Evolutionary conservation across 2,329 filamentous ascomycete genomes (phyloP).

Genomic region (Cryphonectria parasitica): DNA sequence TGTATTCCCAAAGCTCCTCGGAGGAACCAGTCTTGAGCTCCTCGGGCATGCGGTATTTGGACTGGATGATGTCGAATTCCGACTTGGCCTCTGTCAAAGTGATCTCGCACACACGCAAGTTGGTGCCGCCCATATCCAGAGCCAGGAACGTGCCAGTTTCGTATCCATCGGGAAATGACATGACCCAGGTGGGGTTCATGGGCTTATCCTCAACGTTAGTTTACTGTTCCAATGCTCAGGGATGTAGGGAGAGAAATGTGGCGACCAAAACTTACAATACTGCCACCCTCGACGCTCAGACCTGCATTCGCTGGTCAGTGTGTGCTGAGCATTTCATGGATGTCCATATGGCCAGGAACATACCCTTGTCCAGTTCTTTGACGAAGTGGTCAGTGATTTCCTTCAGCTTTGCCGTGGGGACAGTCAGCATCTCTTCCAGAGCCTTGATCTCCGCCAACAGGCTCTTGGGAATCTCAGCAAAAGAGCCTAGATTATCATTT

Average conservation of each 20-base stretch:
- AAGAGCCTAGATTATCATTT: slow-evolving; percentile 66
- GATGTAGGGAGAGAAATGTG: no score
- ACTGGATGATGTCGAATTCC: slow-evolving; percentile 93
- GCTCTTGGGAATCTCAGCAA: slow-evolving; percentile 87
- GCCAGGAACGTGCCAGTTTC: slow-evolving; percentile 89
- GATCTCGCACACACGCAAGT: slow-evolving; percentile 92
- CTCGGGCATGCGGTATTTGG: slow-evolving; percentile 93
- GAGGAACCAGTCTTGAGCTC: slow-evolving; percentile 84
- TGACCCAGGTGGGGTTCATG: slow-evolving; percentile 98
- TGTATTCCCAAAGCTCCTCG: slow-evolving; percentile 92
- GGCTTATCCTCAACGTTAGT: slow-evolving; percentile 59
- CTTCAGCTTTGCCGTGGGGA: slow-evolving; percentile 81
- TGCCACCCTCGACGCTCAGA: slow-evolving; percentile 83
- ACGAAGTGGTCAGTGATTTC: slow-evolving; percentile 89
- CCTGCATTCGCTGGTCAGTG: slow-evolving; percentile 52
- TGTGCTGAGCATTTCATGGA: slow-evolving; percentile 2
- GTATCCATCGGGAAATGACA: slow-evolving; percentile 82
- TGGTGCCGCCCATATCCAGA: slow-evolving; percentile 95
- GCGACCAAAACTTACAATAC: slow-evolving; percentile 71
- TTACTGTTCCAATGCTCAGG: background rate
- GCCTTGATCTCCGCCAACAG: slow-evolving; percentile 78
- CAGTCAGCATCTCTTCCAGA: slow-evolving; percentile 82
- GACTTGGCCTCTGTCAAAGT: slow-evolving; percentile 84
- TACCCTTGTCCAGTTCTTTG: slow-evolving; percentile 83
- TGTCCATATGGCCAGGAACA: slow-evolving; percentile 30